phyloP scores from a whole-genome alignment of 2,329 filamentous ascomycete species.

The Aureobasidium sp. region DNA sequence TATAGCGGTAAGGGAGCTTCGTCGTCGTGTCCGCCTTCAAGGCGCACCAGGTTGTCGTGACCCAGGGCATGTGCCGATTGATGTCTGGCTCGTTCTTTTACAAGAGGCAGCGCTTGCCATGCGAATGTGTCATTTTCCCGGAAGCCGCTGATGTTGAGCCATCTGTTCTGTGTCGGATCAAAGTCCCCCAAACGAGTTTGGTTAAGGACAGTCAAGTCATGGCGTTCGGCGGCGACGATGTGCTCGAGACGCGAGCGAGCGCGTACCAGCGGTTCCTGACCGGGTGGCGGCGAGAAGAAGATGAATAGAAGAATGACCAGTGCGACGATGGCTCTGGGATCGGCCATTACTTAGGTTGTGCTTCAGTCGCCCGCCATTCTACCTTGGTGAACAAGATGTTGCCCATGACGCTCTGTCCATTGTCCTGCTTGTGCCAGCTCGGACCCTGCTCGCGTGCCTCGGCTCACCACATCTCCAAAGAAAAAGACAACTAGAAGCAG shows the following conservation, averaged over 20 bases:
- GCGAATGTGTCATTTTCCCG: slow-evolving; percentile 65
- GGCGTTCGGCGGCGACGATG: slow-evolving; percentile 45
- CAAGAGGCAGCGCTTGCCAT: slow-evolving; percentile 65
- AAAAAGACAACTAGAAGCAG: too few relatives aligned
- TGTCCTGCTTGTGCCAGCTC: neutral
- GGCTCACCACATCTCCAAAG: neutral
- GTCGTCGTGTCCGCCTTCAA: slow-evolving; percentile 33
- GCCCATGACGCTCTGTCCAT: neutral
- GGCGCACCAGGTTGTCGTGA: slow-evolving; percentile 24
- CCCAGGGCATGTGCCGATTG: slow-evolving; percentile 41
- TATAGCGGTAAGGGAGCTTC: slow-evolving; percentile 53
- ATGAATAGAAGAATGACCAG: slow-evolving; percentile 48
- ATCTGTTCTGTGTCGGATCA: slow-evolving; percentile 37
- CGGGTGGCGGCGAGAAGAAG: slow-evolving; percentile 43
- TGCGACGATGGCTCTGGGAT: slow-evolving; percentile 41
- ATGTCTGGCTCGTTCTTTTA: slow-evolving; percentile 58
- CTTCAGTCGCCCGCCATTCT: slow-evolving; percentile 5
- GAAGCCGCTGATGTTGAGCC: slow-evolving; percentile 63
- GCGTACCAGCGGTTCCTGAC: slow-evolving; percentile 30
- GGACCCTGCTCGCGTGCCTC: neutral
- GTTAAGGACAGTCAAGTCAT: slow-evolving; percentile 44
- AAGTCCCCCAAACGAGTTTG: slow-evolving; percentile 49
- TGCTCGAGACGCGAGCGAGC: slow-evolving; percentile 41
- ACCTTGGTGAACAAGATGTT: slow-evolving; percentile 1
- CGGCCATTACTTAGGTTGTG: slow-evolving; percentile 24